A percentile compares a stretch with the other conserved stretches of the same genome.
These are phyloP conservation scores for Stereocaulon alpinum DNA, from an alignment of 495 filamentous ascomycete species.

Conservation along the genomic window DNA sequence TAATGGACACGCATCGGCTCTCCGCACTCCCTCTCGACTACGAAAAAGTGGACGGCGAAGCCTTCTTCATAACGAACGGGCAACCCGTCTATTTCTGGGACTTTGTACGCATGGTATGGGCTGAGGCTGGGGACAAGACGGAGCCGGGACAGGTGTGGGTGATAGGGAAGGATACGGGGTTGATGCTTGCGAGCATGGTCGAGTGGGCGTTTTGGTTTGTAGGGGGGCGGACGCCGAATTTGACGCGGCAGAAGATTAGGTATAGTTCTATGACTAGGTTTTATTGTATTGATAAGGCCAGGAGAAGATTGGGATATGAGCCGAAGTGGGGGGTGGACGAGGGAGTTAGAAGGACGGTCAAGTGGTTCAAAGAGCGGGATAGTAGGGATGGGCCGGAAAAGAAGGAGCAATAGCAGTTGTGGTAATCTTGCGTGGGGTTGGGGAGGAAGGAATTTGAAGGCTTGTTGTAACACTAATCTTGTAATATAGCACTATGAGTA, in stretches of 20 bases:
- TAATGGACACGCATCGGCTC: constrained; percentile 47
- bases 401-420: constrained; percentile 10
- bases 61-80: constrained; percentile 93
- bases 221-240: constrained; percentile 56
- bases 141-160: constrained; percentile 53
- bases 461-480: not conserved
- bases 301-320: constrained; percentile 23
- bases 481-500: not conserved
- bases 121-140: constrained; percentile 50
- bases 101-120: constrained; percentile 70
- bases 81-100: constrained; percentile 95
- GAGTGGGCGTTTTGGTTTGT: constrained; percentile 58
- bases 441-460: constrained; percentile 44
- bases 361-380: constrained; percentile 58
- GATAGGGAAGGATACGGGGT: constrained; percentile 52
- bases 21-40: constrained; percentile 53
- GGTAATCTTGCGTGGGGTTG: constrained; percentile 31
- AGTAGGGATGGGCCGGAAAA: constrained; percentile 15
- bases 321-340: constrained; percentile 23
- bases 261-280: constrained; percentile 36
- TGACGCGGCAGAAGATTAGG: constrained; percentile 64
- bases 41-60: constrained; percentile 83
- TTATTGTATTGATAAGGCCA: constrained; percentile 26
- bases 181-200: constrained; percentile 54
- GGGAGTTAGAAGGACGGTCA: constrained; percentile 38